Evolutionary conservation across 257 asterid genomes (phyloP), one percentile per base, ranked within the genome.

Genomic region (Linderniella brevidens): DNA sequence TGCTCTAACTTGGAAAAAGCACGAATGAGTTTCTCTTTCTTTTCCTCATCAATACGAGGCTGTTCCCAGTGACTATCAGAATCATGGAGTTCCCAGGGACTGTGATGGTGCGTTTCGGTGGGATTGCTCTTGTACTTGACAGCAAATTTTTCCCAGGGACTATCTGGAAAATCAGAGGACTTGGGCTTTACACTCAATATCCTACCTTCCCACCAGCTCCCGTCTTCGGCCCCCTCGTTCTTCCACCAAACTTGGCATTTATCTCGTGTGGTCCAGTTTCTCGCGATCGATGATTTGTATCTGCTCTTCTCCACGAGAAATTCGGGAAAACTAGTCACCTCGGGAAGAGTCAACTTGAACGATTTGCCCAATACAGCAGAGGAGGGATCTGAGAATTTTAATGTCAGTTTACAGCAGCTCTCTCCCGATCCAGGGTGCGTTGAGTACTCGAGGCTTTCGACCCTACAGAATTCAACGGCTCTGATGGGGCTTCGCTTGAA

Each of bases 161-260:
- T 84, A 55, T 88, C 98, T 0, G 86, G 92, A 63, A 73, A 88
- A 19, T 88, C 95, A 29, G 41, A 54, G 50, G 84, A 72, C 58
- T 88, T 88, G 38, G 92, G 66, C 62, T 74, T 76, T 56, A 78
- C 77, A 10, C 55, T 56, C n/a, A 76, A 43, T 41, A 88, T 73
- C 46, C 98, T 79, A 52, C 98, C 98, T 17, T 69, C 94, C 95
- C 95, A 88, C 95, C 97, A 88, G 41, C 70, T 65, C 17, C 97
- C 98, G 42, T 68, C 79, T 66, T 80, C 92, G 39, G 67, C 90
- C 0, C 80, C 86, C 57, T 78, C 93, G 40, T 77, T 76, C 70
- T 75, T 80, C 98, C 98, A 88, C 98, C 98, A 88, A 15, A 84
- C 98, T 57, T 69, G 77, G 50, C 92, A 84, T 58, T 80, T 88